Base-by-base conservation (phyloP, 768 basidiomycete genomes). In the Boletus rubroflammeus region DNA sequence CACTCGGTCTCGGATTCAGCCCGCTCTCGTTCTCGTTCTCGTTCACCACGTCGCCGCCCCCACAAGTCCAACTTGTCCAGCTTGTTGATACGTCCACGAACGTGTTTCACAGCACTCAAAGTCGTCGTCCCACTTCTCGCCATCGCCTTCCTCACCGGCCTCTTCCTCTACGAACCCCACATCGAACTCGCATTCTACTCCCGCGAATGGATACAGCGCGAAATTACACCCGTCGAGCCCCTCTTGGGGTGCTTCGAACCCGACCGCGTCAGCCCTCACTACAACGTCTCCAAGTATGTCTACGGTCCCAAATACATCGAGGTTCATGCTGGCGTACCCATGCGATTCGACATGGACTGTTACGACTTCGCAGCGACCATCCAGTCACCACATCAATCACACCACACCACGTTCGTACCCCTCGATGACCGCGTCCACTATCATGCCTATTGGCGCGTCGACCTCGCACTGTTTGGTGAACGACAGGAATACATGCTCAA, bases 361-460 rank as follows among this genome's bases (percentile, higher is more conserved):
- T 98, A 95, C 67, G 85, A 93, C 67, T 95, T 94, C 70, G 89
- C 94, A 3, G 86, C 86, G 14, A 93, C 92, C 15, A 81, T 98
- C 23, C 82, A 80, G 48, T 21, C 67, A 8, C 54, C 67, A 11
- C 21, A n/a, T 8, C 53, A 32, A 34, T 26, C 45, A 29, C 40
- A 31, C 38, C 35, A 53, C 39, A 19, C n/a, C 21, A 15, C 15
- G 26, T 67, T 38, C 50, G 56, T 66, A 41, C 38, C 52, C 23
- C 54, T 55, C 8, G 77, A 79, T 14, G 73, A 77, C 19, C 80
- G 82, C 19, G 79, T 81, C 13, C 81, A 84, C 50, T 96, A 84
- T 66, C 96, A 98, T 70, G 88, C 93, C 1, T 98, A 98, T 69
- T 98, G 96, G 96, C 79, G 96, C 14, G 82, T 81, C 53, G 95